Conservation (phyloP, 2,329 filamentous ascomycete species). For the Ceratocystis eucalypticola region DNA sequence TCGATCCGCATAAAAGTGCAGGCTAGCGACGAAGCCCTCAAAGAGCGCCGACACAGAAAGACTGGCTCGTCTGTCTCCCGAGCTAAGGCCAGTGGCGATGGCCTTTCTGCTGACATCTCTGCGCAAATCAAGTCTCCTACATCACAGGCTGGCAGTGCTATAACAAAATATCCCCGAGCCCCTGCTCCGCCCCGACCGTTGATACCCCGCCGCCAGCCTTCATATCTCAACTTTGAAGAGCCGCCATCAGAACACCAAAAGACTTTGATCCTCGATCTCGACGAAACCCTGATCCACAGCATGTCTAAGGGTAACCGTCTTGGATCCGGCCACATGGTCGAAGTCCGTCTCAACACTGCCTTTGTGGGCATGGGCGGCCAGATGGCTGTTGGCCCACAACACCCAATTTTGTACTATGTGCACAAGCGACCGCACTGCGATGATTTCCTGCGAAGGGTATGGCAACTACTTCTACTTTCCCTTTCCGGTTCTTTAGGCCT, state of each 20-base stretch:
- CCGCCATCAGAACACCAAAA: conserved; percentile 55
- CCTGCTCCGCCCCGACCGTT: conserved; percentile 81
- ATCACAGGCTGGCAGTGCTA: conserved; percentile 53
- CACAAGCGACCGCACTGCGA: conserved; percentile 96
- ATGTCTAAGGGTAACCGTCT: conserved; percentile 93
- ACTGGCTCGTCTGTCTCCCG: conserved; percentile 24
- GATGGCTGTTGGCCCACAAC: conserved; percentile 62
- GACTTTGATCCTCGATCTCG: conserved; percentile 86
- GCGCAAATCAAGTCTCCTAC: conserved; percentile 88
- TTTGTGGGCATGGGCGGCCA: conserved; percentile 53
- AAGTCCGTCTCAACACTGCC: conserved; percentile 74
- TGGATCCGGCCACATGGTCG: conserved; percentile 96
- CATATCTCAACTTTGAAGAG: conserved; percentile 56
- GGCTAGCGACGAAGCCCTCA: conserved; percentile 62
- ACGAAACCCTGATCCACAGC: conserved; percentile 95
- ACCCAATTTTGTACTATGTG: conserved; percentile 96
- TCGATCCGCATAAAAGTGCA: conserved; percentile 78
- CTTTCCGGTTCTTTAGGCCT: neutral
- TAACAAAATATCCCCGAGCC: conserved; percentile 82
- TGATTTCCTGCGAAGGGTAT: conserved; percentile 77
- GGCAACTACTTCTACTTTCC: conserved; percentile 19
- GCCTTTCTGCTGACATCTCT: conserved; percentile 38
- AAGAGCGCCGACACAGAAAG: conserved; percentile 60
- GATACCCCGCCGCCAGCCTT: conserved; percentile 78
- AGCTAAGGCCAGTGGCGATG: conserved; percentile 12